Evolutionary conservation across 176 grass and related monocot species (phyloP).

Genomic region (Carex parvula): DNA sequence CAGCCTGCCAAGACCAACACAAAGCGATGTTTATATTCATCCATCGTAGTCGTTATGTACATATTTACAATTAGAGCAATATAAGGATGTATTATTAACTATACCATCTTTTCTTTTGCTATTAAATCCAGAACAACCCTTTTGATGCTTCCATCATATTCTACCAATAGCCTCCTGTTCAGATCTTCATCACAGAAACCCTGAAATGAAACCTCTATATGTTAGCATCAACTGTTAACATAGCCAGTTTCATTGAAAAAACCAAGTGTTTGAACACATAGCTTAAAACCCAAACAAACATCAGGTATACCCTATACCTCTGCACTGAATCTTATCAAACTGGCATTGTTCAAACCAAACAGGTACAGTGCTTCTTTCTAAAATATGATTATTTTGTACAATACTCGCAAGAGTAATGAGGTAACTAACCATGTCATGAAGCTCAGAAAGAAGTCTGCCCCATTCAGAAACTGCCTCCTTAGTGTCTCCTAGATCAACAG

Average conservation of each 20-base stretch:
- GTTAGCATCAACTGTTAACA: not conserved
- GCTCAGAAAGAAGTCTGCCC: not conserved
- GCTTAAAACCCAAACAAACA: not conserved
- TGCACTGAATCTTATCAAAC: not conserved
- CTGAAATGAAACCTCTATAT: slow-evolving; percentile 12
- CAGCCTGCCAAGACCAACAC: not conserved
- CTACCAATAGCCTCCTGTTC: not conserved
- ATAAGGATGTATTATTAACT: not conserved
- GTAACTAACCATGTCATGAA: slow-evolving; percentile 15
- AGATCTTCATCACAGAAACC: slow-evolving; percentile 5
- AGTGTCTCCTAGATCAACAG: not conserved
- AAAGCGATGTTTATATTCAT: not conserved
- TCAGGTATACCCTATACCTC: not conserved
- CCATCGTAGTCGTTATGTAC: not conserved
- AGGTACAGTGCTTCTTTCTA: not conserved
- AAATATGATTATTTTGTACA: not conserved
- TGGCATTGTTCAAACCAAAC: not conserved
- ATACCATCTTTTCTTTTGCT: not conserved
- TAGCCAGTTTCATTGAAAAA: not conserved
- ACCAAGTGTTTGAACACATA: not conserved
- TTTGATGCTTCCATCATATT: slow-evolving; percentile 11
- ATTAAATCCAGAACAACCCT: not conserved
- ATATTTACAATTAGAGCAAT: not conserved
- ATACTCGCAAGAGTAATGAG: not conserved
- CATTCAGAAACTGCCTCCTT: not conserved